phyloP scores from a whole-genome alignment of 345 rosid species.

The Draba incana region DNA sequence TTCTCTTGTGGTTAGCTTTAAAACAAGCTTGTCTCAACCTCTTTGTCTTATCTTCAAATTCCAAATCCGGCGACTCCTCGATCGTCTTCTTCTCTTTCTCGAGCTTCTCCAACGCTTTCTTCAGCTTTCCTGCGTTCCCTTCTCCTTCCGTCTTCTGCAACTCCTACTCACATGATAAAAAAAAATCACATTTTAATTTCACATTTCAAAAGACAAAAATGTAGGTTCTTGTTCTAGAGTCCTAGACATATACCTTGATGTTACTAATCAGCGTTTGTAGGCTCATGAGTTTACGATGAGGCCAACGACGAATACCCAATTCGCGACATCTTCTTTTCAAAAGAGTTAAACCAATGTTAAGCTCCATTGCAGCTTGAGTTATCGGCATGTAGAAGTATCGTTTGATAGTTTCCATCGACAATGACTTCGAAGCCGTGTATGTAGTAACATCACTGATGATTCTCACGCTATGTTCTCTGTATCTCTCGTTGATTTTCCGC shows the following conservation, averaged over 20 bases:
- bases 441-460: constrained; percentile 17
- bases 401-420: constrained; percentile 49
- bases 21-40: constrained; percentile 87
- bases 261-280: constrained; percentile 58
- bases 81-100: constrained; percentile 67
- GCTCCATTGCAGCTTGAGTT: constrained; percentile 64
- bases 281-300: constrained; percentile 74
- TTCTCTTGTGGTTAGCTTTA: constrained; percentile 88
- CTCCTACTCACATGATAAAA: constrained; percentile 33
- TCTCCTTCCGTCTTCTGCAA: constrained; percentile 44
- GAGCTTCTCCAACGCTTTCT: constrained; percentile 53
- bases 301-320: constrained; percentile 66
- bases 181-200: not conserved
- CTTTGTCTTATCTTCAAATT: constrained; percentile 63
- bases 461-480: constrained; percentile 24
- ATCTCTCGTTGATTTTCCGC: constrained; percentile 14
- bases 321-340: constrained; percentile 75
- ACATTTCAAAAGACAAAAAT: not conserved
- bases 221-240: no score
- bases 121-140: constrained; percentile 40
- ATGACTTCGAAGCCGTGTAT: constrained; percentile 26
- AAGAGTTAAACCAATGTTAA: constrained; percentile 68
- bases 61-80: constrained; percentile 66
- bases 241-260: constrained; percentile 45
- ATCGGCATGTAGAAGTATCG: constrained; percentile 71